phyloP scores from a whole-genome alignment of 2,329 filamentous ascomycete species.

The Phyllosticta citribraziliensis region DNA sequence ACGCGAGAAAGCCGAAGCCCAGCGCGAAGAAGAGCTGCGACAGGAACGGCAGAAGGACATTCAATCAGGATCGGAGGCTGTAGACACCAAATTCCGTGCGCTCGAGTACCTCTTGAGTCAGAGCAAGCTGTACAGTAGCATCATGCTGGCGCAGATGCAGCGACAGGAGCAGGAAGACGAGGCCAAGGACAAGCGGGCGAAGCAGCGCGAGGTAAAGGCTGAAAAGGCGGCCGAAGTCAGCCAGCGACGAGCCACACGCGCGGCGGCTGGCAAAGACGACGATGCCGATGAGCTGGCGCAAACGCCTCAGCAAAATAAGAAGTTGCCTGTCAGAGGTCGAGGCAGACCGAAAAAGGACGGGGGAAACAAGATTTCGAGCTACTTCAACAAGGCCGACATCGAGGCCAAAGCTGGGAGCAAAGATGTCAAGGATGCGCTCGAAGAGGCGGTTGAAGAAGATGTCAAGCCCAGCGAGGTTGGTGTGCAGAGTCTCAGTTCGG shows the following conservation, averaged over 20 bases:
- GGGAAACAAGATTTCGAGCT: constrained; percentile 43
- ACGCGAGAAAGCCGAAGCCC: constrained; percentile 35
- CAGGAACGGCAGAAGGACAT: constrained; percentile 37
- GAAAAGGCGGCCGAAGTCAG: constrained; percentile 36
- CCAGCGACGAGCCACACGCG: constrained; percentile 38
- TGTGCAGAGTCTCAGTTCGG: constrained; percentile 63
- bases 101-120: constrained; percentile 43
- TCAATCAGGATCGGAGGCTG: constrained; percentile 33
- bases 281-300: constrained; percentile 15
- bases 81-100: constrained; percentile 43
- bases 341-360: constrained; percentile 26
- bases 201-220: constrained; percentile 32
- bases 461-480: constrained; percentile 52
- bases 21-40: constrained; percentile 34
- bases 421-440: constrained; percentile 47
- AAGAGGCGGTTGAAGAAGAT: constrained; percentile 48
- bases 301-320: constrained; percentile 4
- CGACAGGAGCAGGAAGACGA: constrained; percentile 40
- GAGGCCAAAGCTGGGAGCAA: constrained; percentile 43
- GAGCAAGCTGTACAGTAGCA: constrained; percentile 42
- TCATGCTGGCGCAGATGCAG: constrained; percentile 45
- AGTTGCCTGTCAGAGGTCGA: constrained; percentile 13
- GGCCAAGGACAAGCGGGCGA: constrained; percentile 35
- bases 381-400: constrained; percentile 51
- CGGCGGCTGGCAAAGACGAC: constrained; percentile 16